Base-by-base conservation (phyloP, 345 rosid genomes). In the Brassica juncea region DNA sequence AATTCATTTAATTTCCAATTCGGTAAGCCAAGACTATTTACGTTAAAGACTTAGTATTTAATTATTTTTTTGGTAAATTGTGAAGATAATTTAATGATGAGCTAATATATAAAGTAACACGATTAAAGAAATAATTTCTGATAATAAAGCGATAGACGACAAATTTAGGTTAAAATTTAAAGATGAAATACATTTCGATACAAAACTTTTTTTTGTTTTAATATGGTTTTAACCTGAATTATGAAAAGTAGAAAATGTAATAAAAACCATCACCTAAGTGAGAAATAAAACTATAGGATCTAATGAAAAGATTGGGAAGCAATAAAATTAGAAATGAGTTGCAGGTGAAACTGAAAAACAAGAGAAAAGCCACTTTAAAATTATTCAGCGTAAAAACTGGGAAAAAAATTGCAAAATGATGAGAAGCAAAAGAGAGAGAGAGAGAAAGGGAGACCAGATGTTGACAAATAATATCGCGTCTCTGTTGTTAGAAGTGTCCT, bases 401-500 rank as follows among this genome's bases (percentile, higher is more conserved):
- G 84, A 84, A 91, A 85, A 92, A 89, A 74, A 44, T 19, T 21
- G 71, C 4, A 66, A 66, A 91, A 89, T 79, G 15, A 74, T 47
- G 71, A 65, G 64, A 74, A 3, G 27, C 73, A 52, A 28, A 39
- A 23, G 7, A 19, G 31, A 60, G n/a, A 59, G n/a, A 23, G 12
- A 25, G n/a, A 59, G n/a, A 23, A 5, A 25, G 12, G 1, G 89
- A 90, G 97, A 92, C 90, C 88, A 90, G 91, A 90, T 89, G 87
- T 89, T 89, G 98, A 94, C 98, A 92, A 94, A 71, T 37, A 62
- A 5, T 37, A 88, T 91, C 87, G 82, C 86, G 92, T 88, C 91
- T 87, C 87, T 92, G 92, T 92, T 92, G 89, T 84, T 83, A 82
- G 87, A 89, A 93, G 90, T 88, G 86, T 86, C 87, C 83, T 91